Base-by-base conservation (phyloP, 129 eudicot genomes). In the Kitagawia praeruptora region DNA sequence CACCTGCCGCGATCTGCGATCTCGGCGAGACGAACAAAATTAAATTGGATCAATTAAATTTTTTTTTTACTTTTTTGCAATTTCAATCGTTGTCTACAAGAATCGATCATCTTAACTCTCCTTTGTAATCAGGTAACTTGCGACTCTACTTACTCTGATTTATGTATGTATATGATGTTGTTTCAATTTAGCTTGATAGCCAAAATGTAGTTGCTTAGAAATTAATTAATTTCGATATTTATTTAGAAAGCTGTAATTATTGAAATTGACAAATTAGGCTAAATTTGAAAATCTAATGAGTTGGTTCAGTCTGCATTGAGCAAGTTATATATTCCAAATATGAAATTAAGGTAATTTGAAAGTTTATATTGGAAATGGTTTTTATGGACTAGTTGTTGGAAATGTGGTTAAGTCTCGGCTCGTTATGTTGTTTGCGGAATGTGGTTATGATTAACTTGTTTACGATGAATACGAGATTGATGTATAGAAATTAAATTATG, bases 1-100 rank as follows among this genome's bases (percentile, higher is more conserved):
- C 72, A 27, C 40, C 72, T 66, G 72, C 72, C 41, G 41, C 41
- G 72, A 66, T 66, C 72, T 66, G 72, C 5, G 37, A 34, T 66
- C 72, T 66, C 41, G 72, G 40, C 72, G 72, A 66, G 72, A 66
- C 41, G 4, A 64, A 25, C 71, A 4, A 27, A 28, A 66, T 28
- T 8, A 58, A 58, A 58, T n/a, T 15, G 3, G 41, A 66, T 66
- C 9, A 66, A 66, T 58, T n/a, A n/a, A 2, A n/a, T n/a, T n/a
- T n/a, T 21, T 58, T 1, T 21, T 58, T 8, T 2, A n/a, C 8
- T 10, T 58, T n/a, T 58, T 9, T 2, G 27, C 64, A 54, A 53
- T 21, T 9, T n/a, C 25, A 23, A 56, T 21, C 66, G 66, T 6
- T 56, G 13, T 3, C 1, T 56, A 56, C 28, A 56, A 56, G 34